Evolutionary conservation across 2,329 filamentous ascomycete species (phyloP).

Genomic region (Colletotrichum sp.): DNA sequence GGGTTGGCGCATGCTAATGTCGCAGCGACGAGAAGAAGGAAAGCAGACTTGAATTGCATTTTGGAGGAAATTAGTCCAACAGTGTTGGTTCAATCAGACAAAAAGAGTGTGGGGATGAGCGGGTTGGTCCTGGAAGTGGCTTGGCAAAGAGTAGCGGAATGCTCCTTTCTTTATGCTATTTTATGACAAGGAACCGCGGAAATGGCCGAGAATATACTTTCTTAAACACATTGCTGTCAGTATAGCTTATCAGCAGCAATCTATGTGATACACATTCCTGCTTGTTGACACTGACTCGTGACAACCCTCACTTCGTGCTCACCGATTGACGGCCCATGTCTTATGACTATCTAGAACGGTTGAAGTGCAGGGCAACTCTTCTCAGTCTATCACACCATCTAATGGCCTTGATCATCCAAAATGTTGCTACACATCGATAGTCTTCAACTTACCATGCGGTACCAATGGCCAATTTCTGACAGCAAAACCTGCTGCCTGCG

Average conservation of each 20-base stretch:
- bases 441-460: not conserved
- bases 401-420: rapidly evolving
- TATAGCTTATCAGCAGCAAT: not conserved
- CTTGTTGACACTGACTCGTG: not conserved
- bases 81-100: not conserved
- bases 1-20: not conserved
- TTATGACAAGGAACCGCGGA: not conserved
- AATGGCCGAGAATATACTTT: not conserved
- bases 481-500: not conserved
- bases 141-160: not conserved
- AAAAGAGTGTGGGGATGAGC: not conserved
- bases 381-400: too few species aligned
- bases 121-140: not conserved
- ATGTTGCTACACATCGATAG: too few species aligned
- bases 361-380: too few species aligned
- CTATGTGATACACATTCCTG: rapidly evolving
- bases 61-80: rapidly evolving
- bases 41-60: not conserved
- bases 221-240: not conserved
- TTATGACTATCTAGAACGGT: too few species aligned
- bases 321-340: rapidly evolving
- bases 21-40: not conserved
- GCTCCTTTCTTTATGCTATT: not conserved
- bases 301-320: rapidly evolving
- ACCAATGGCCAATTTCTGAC: not conserved